Base-by-base conservation (phyloP, 306 rosid species). In the Cucumis sativus region DNA sequence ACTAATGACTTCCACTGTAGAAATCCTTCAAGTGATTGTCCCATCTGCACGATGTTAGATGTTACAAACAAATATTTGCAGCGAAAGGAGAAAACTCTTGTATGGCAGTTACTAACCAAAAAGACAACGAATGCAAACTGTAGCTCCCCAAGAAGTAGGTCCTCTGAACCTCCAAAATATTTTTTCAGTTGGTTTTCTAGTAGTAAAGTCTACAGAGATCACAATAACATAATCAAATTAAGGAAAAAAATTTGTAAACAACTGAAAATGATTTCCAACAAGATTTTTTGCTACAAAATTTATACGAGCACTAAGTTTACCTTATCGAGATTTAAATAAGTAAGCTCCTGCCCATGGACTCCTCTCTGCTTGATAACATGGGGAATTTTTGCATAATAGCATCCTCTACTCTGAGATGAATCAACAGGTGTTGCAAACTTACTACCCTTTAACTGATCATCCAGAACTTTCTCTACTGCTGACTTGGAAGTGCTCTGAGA, bases 1-100 rank as follows among this genome's bases (percentile, higher is more conserved):
- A 90, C 87, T 68, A 94, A 67, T 39, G 95, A 89, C 68, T 94
- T 94, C 98, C 96, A 92, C 80, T 89, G 98, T 37, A 91, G 77
- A 86, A 94, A 94, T 79, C 94, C 97, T 89, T 92, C 93, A 49
- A 94, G 89, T 4, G 98, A 94, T 78, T 94, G 98, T 57, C 98
- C 98, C 98, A 94, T 92, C 96, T 92, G 84, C 88, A 74, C 11
- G 63, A 66, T 58, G 69, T 81, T 73, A 74, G 68, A 75, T 75
- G 75, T 81, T 71, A 83, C 43, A 65, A 54, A 83, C 35, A 64
- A 57, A 73, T 76, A 76, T 74, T 70, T 35, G 47, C 77, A 75
- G 10, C 4, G 73, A 43, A 78, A 79, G 77, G 43, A 17, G 65
- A 20, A 35, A 78, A 65, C 45, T 43, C 25, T 58, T 73, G 56